A percentile compares a stretch with the other conserved stretches of the same genome.
These are phyloP conservation scores for Phytophthora quininea DNA, from an alignment of 352 stramenopile genomes.

Conservation along the genomic window DNA sequence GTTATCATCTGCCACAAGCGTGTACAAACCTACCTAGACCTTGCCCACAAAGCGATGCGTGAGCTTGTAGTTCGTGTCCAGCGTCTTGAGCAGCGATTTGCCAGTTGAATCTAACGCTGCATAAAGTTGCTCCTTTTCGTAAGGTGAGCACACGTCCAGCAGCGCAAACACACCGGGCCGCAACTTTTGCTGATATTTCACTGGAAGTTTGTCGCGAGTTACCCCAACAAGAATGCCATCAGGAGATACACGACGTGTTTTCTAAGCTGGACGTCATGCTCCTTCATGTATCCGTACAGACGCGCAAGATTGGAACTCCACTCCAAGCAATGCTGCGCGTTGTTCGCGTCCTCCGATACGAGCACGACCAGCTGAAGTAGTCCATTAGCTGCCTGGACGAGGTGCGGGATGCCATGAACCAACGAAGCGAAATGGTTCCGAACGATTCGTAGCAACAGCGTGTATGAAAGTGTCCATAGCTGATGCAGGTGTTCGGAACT, in stretches of 20 bases:
- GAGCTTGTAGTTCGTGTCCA: conserved; percentile 88
- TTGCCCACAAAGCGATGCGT: conserved; percentile 87
- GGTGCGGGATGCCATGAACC: conserved; percentile 64
- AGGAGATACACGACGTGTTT: conserved; percentile 89
- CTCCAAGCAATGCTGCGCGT: conserved; percentile 40
- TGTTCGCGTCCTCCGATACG: conserved; percentile 20
- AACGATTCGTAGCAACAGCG: conserved; percentile 75
- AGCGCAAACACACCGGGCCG: conserved; percentile 78
- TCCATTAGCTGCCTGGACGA: conserved; percentile 70
- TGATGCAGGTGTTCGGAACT: conserved; percentile 56
- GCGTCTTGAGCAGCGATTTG: conserved; percentile 86
- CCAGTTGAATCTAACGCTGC: conserved; percentile 77
- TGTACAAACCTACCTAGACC: conserved; percentile 51
- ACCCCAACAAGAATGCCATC: conserved; percentile 68
- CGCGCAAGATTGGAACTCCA: conserved; percentile 88
- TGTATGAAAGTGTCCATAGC: conserved; percentile 83
- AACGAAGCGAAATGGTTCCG: conserved; percentile 79
- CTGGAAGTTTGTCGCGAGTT: conserved; percentile 61
- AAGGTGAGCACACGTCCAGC: conserved; percentile 83
- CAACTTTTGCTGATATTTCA: conserved; percentile 70
- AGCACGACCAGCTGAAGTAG: conserved; percentile 74
- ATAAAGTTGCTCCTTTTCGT: conserved; percentile 89
- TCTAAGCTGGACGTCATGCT: conserved; percentile 74
- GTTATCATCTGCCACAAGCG: conserved; percentile 20
- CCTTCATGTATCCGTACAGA: conserved; percentile 88